phyloP scores from a whole-genome alignment of 2,329 filamentous ascomycete species.

The Capronia coronata region DNA sequence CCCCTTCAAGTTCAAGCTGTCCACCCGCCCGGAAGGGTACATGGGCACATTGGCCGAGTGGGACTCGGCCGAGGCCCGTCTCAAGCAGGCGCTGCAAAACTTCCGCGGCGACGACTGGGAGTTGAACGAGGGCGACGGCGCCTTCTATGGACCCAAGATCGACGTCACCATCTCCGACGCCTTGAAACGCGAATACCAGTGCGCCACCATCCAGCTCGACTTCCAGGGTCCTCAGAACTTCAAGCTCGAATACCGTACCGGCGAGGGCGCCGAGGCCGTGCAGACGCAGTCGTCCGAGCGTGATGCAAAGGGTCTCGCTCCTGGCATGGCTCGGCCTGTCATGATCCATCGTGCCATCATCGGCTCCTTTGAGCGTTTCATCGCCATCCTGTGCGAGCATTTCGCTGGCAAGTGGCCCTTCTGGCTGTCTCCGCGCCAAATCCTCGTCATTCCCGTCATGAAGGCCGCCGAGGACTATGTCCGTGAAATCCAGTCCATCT shows the following conservation, averaged over 20 bases:
- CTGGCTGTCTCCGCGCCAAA: constrained; percentile 47
- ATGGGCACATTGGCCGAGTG: constrained; percentile 82
- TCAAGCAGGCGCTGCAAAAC: constrained; percentile 70
- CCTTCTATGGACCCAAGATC: constrained; percentile 98
- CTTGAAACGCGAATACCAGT: constrained; percentile 76
- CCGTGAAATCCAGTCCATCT: constrained; percentile 41
- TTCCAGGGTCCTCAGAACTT: constrained; percentile 83
- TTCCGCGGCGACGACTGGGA: constrained; percentile 76
- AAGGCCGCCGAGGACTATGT: constrained; percentile 45
- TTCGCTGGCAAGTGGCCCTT: constrained; percentile 50
- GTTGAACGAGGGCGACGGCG: constrained; percentile 88
- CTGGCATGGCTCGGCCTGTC: constrained; percentile 45
- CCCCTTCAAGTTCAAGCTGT: constrained; percentile 89
- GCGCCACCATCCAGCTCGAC: constrained; percentile 89
- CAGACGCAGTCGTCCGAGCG: constrained; percentile 27
- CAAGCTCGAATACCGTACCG: constrained; percentile 76
- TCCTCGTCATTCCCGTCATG: constrained; percentile 48
- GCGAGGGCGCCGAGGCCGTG: constrained; percentile 52
- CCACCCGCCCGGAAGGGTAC: constrained; percentile 81
- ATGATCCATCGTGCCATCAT: constrained; percentile 49
- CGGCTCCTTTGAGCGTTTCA: constrained; percentile 47
- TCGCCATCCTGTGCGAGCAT: constrained; percentile 47
- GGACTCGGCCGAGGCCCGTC: constrained; percentile 76
- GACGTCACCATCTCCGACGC: constrained; percentile 92
- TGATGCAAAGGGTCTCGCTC: constrained; percentile 32